Evolutionary conservation across 768 basidiomycete genomes (phyloP), one percentile per base, ranked within the genome.

Genomic region (Dioszegia hungarica): DNA sequence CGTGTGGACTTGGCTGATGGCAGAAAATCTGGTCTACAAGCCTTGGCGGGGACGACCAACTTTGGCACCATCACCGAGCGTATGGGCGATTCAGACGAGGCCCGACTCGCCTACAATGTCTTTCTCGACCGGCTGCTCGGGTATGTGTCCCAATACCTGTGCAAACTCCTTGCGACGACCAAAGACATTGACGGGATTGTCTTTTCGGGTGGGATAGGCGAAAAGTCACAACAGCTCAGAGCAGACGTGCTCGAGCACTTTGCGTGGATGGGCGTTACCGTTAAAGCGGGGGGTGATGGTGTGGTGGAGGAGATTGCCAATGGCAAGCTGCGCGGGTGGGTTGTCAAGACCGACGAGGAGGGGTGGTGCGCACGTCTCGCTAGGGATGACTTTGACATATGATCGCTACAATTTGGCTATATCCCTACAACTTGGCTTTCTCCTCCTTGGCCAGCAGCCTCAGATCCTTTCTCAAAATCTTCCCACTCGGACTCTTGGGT

Each of bases 201-300:
- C 12, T 91, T 93, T 72, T 81, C 88, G 0, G 90, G 91, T 2
- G 90, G 90, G 0, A 89, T 95, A 50, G 92, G 92, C 0, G 92
- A 95, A 75, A 81, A 80, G 62, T 83, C 85, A 58, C 78, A 75
- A 17, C 80, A 82, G 62, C 75, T 97, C 52, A 77, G 91, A 38
- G 70, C 77, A 37, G 82, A 82, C 19, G 78, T 93, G 17, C 80
- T 80, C 3, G 73, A 79, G 33, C 78, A 80, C 31, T 77, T 86
- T 15, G 63, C 50, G 17, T 87, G 83, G 76, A 71, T 92, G 40
- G 89, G 89, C 1, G 85, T 85, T 56, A 75, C 79, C 25, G 59
- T 76, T 0, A 74, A 88, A 11, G 81, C 85, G 47, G 66, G 68
- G 5, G 68, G 58, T 31, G 54, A 68, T 5, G 68, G 64, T 14